Evolutionary conservation across 352 stramenopile genomes (phyloP), one percentile per base, ranked within the genome.

Genomic region (Globisporangium heterothallicum): DNA sequence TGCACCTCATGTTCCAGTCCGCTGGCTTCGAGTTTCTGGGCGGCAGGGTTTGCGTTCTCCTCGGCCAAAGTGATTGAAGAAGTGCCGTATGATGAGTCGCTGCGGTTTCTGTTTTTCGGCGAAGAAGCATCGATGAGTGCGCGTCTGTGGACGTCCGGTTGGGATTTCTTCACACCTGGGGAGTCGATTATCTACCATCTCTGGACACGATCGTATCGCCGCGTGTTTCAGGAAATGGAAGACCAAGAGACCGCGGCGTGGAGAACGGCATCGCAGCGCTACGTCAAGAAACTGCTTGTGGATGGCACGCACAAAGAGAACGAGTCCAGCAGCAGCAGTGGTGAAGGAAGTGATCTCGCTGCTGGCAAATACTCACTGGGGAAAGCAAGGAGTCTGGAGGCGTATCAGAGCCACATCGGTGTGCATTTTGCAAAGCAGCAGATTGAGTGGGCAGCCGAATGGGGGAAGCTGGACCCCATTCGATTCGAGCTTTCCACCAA

Each of bases 61-160:
- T 73, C 66, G 1, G 62, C 64, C 8, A 25, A 54, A 16, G 75
- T 86, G 2, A 66, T 88, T 2, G 22, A 42, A 4, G 70, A 88
- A 55, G 89, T 94, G 25, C 86, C 81, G 0, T 98, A 98, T 59
- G 92, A 97, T 60, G 64, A 61, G 6, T 70, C 57, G 18, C 58
- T 98, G 10, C 76, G 74, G 10, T 84, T 96, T 45, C 61, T 98
- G 3, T 98, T 98, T 58, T 98, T 98, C 62, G 93, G 93, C 22
- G 93, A 98, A 74, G 93, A 98, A 68, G 60, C 85, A 4, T 78
- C 65, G 16, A 96, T 97, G 88, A 92, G 90, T 41, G 82, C 84
- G 13, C 70, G 92, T 26, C 69, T 98, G 6, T 98, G 81, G 70
- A 97, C 88, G 4, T 65, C 79, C 18, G 91, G 92, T 0, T 97